A percentile compares a stretch with the other conserved stretches of the same genome.
These are phyloP conservation scores for Schoenoplectus triqueter DNA, from an alignment of 202 grass and related monocot genomes.

Conservation along the genomic window DNA sequence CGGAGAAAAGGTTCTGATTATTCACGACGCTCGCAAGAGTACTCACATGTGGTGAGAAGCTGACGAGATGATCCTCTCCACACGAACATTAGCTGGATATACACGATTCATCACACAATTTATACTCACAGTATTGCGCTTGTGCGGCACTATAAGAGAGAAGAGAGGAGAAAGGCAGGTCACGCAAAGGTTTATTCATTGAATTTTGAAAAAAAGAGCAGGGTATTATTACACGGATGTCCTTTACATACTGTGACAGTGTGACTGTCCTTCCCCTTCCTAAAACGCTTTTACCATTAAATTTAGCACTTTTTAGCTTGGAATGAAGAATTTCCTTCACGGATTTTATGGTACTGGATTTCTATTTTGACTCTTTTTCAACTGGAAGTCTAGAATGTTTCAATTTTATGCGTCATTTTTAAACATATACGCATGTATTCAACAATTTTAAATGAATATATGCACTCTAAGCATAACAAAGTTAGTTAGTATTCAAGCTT, in stretches of 20 bases:
- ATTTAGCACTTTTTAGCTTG: too few species aligned
- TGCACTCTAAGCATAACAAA: too few species aligned
- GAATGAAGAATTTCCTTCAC: too few species aligned
- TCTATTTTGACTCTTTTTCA: too few species aligned
- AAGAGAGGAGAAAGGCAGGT: not conserved
- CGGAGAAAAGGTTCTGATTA: not conserved
- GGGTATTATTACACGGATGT: too few species aligned
- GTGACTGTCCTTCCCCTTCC: too few species aligned
- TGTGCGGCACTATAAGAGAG: not conserved
- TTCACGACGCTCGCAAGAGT: not conserved
- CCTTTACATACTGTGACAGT: too few species aligned
- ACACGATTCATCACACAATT: not conserved
- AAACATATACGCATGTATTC: not conserved
- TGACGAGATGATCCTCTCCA: not conserved
- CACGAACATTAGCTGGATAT: not conserved
- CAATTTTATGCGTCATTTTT: not conserved
- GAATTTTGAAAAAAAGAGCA: too few species aligned
- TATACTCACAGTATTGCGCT: not conserved
- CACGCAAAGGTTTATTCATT: not conserved
- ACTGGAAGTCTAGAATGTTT: not conserved
- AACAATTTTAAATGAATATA: not conserved
- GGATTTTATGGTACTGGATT: too few species aligned
- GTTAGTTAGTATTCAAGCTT: too few species aligned
- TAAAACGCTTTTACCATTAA: too few species aligned
- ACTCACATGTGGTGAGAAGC: not conserved